Evolutionary conservation across 495 filamentous ascomycete species (phyloP), one percentile per base, ranked within the genome.

Genomic region (Lasiosphaeria miniovina): DNA sequence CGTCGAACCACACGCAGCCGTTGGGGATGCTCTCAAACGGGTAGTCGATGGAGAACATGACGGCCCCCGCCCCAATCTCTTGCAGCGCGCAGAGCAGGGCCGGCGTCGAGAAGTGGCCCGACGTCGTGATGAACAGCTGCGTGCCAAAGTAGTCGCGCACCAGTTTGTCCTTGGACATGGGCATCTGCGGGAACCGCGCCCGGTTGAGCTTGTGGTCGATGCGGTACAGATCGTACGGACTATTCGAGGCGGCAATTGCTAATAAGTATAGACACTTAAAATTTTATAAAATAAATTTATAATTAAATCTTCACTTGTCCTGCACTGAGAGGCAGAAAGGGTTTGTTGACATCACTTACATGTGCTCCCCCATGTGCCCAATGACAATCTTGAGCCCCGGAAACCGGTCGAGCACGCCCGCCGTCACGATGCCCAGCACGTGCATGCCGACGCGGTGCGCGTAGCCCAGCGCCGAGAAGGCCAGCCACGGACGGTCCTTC

Each of bases 281-380:
- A n/a, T n/a, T n/a, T n/a, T n/a, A n/a, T n/a, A n/a, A n/a, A n/a
- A n/a, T n/a, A n/a, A n/a, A n/a, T n/a, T n/a, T n/a, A n/a, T n/a
- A n/a, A n/a, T n/a, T n/a, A n/a, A n/a, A n/a, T n/a, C 24, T 24
- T 24, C 24, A 2, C 4, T 5, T 7, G 8, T 11, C 10, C 4
- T 6, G 5, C 8, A 49, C 17, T 35, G 0, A 24, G 17, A 50
- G 11, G 31, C 36, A 7, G 33, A 6, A 24, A 24, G 24, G 24
- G 24, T 41, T 41, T 41, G 14, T 41, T 41, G 11, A 17, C 9
- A 38, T 8, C 6, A 61, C 64, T 61, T 46, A 62, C 64, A 68
- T 68, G 49, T 65, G 62, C 69, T 89, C 85, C 4, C 86, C 86
- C 67, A 87, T 76, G 65, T 89, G 86, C 0, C 85, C 85, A 14